Base-by-base conservation (phyloP, 371 early-diverging fungal species). In the Rhizopus stolonifer region DNA sequence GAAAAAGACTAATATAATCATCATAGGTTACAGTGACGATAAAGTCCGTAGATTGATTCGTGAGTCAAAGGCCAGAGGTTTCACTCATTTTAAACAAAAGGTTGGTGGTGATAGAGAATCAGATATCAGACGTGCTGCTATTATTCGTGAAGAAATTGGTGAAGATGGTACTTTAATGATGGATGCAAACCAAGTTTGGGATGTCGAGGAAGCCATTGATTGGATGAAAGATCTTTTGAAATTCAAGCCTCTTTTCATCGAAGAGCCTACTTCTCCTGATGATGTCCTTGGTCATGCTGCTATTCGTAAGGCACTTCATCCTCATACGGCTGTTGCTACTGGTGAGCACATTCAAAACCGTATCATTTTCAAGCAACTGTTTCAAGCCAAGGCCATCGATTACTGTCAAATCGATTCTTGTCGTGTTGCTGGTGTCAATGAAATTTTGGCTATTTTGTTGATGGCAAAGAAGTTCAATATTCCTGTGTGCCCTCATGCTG, bases 121-220 rank as follows among this genome's bases (percentile, higher is more conserved):
- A 21, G 80, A 80, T 56, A 65, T 78, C 39, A 66, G 72, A 38
- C 79, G 79, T 32, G 80, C 80, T 13, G 49, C 54, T 17, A 53
- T 80, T 49, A 79, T 80, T 19, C 79, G 80, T 43, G 71, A 72
- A 50, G 80, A 72, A 58, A 74, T 77, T 47, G 80, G 80, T 18
- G 57, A 75, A 9, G 69, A 78, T 5, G 61, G 70, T 45, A 64
- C 68, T 1, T 56, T 80, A 42, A 78, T 80, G 79, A 78, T 80
- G 74, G 80, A 80, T 51, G 80, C 80, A 23, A 80, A 80, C 59
- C 80, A 80, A 49, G 77, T 80, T 19, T 80, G 80, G 80, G 80
- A 76, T 48, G 80, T 80, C 5, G 52, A 73, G 33, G 73, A 80
- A 42, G 80, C 80, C 33, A 76, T 80, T 54, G 67, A 61, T 23